Percentiles rank a stretch among this genome's conserved stretches.
These are phyloP conservation scores for Geotrichum fermentans DNA, from an alignment of 1,139 yeast species.

Conservation along the genomic window DNA sequence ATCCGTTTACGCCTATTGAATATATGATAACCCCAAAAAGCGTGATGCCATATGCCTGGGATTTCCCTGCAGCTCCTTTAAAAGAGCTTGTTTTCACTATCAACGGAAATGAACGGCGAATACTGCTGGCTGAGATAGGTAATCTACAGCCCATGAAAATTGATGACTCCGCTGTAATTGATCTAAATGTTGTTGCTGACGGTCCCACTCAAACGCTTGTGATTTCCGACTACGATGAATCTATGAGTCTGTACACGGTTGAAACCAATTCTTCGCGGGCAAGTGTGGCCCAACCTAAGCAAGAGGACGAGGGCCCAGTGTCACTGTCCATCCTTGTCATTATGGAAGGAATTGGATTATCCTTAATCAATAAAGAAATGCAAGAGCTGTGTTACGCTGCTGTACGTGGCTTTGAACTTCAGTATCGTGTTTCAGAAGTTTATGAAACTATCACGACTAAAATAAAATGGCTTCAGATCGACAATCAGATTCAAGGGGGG, in stretches of 20 bases:
- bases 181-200: constrained; percentile 88
- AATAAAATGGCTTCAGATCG: constrained; percentile 90
- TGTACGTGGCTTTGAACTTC: constrained; percentile 69
- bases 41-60: constrained; percentile 98
- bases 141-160: constrained; percentile 74
- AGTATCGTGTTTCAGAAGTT: constrained; percentile 77
- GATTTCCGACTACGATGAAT: constrained; percentile 75
- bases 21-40: constrained; percentile 81
- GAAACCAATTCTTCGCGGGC: constrained; percentile 19
- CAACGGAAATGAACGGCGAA: constrained; percentile 62
- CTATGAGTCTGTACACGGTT: constrained; percentile 62
- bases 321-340: constrained; percentile 45
- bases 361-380: constrained; percentile 62
- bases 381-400: constrained; percentile 81
- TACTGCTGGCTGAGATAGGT: constrained; percentile 90
- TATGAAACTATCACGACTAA: constrained; percentile 77
- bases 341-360: constrained; percentile 85
- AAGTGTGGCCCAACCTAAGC: constrained; percentile 27
- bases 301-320: constrained; percentile 56
- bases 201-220: constrained; percentile 89
- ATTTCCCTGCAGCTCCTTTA: constrained; percentile 82
- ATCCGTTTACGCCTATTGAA: constrained; percentile 46
- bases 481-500: constrained; percentile 85
- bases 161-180: constrained; percentile 50
- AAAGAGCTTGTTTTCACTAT: constrained; percentile 75